Conservation (phyloP, 1,284 basidiomycete genomes). For the Cystobasidium slooffiae region DNA sequence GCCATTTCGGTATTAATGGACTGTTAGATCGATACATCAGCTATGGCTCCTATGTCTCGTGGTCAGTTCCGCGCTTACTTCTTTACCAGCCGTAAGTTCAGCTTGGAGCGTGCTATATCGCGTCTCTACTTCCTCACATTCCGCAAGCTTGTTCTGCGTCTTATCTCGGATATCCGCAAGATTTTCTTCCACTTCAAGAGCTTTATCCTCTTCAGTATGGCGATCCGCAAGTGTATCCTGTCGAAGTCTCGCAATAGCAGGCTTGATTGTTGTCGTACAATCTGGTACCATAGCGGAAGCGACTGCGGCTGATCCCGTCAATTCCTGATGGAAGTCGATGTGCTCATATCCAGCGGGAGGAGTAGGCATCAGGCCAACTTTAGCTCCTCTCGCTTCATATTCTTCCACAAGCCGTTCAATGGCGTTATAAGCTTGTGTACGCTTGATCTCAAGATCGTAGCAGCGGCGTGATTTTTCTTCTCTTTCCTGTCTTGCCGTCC, state of each 20-base stretch:
- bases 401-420: conserved; percentile 44
- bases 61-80: conserved; percentile 42
- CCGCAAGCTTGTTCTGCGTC: conserved; percentile 40
- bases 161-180: conserved; percentile 46
- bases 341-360: conserved; percentile 49
- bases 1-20: conserved; percentile 37
- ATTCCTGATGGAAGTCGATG: conserved; percentile 51
- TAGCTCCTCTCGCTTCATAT: conserved; percentile 49
- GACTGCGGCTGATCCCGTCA: conserved; percentile 49
- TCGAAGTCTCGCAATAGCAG: conserved; percentile 48
- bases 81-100: conserved; percentile 44
- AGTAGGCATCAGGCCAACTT: conserved; percentile 48
- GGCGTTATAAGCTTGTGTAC: conserved; percentile 44
- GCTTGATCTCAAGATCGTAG: conserved; percentile 50
- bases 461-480: conserved; percentile 43
- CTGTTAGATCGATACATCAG: conserved; percentile 5
- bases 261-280: conserved; percentile 50
- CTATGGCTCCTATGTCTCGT: background rate
- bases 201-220: conserved; percentile 44
- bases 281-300: conserved; percentile 49
- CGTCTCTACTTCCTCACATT: conserved; percentile 48
- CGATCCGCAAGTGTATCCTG: conserved; percentile 40
- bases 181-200: conserved; percentile 46
- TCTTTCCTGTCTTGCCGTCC: conserved; percentile 21
- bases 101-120: conserved; percentile 46